Base-by-base conservation (phyloP, 2,329 filamentous ascomycete genomes). In the Rutstroemia sydowiana region DNA sequence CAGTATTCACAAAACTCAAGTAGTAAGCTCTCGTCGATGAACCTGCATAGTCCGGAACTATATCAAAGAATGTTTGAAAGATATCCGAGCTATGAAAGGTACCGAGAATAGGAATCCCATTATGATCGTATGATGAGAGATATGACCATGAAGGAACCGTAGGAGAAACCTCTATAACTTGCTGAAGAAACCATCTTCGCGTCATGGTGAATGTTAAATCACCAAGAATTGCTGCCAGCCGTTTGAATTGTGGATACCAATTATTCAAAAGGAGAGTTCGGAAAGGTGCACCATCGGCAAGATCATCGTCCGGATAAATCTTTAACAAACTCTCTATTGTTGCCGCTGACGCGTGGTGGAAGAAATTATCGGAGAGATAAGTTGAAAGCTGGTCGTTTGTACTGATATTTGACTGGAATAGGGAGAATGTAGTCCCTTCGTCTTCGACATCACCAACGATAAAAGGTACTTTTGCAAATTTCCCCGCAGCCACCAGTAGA, bases 391-490 rank as follows among this genome's bases (percentile, higher is more conserved):
- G 68, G 1, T 69, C 68, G 0, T 75, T 79, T 1, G 75, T 84
- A 9, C 79, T 86, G 46, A 91, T 70, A 64, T 90, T 88, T 30
- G 68, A 64, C 57, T 87, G 84, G 65, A 84, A 83, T 31, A 91
- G 72, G 5, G 82, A 73, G 64, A 91, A 89, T 2, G 91, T 67
- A 0, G 87, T 89, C 20, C 87, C 86, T 67, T 92, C 87, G 63
- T 92, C 87, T 70, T 91, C 86, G 67, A 89, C 85, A 62, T 88
- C 78, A 40, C 87, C 86, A 41, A 86, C 77, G 48, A 85, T 84
- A 63, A 84, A 76, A 1, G 81, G 81, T 0, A 84, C 76, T 13
- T 73, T 72, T 6, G 80, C 75, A 56, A 78, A 83, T 55, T 74
- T 73, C 11, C 83, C 80, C 0, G 66, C 62, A 2, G 59, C 48